phyloP scores from a whole-genome alignment of 2,329 filamentous ascomycete species.

The Cordyceps fumosorosea region DNA sequence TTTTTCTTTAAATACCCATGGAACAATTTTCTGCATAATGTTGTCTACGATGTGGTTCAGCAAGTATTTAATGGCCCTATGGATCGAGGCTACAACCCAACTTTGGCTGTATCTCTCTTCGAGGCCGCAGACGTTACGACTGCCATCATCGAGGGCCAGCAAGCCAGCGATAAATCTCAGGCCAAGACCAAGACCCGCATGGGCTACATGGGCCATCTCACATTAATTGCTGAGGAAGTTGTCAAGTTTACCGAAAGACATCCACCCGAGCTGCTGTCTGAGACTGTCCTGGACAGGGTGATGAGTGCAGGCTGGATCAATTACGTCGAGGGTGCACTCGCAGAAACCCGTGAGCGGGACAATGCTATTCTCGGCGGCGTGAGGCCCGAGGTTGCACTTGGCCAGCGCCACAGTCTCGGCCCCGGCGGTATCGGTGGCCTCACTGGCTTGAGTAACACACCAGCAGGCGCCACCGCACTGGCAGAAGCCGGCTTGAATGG shows the following conservation, averaged over 20 bases:
- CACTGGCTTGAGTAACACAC: constrained; percentile 35
- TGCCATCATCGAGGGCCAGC: constrained; percentile 86
- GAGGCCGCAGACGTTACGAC: constrained; percentile 84
- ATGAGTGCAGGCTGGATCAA: constrained; percentile 87
- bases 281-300: constrained; percentile 78
- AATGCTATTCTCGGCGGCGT: constrained; percentile 98
- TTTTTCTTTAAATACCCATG: constrained; percentile 99
- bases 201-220: constrained; percentile 97
- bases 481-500: constrained; percentile 77
- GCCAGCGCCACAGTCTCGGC: constrained; percentile 60
- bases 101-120: constrained; percentile 85
- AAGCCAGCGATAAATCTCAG: constrained; percentile 79
- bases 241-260: constrained; percentile 97
- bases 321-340: constrained; percentile 88
- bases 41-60: constrained; percentile 97
- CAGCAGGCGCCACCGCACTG: constrained; percentile 57
- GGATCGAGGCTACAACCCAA: constrained; percentile 89
- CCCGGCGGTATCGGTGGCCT: constrained; percentile 39
- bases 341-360: constrained; percentile 89
- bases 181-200: constrained; percentile 78
- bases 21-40: constrained; percentile 99
- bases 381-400: constrained; percentile 81
- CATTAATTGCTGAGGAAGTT: constrained; percentile 94
- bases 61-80: constrained; percentile 98
- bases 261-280: constrained; percentile 78